Conservation (phyloP, 495 filamentous ascomycete species). For the Apiosordaria backusii region DNA sequence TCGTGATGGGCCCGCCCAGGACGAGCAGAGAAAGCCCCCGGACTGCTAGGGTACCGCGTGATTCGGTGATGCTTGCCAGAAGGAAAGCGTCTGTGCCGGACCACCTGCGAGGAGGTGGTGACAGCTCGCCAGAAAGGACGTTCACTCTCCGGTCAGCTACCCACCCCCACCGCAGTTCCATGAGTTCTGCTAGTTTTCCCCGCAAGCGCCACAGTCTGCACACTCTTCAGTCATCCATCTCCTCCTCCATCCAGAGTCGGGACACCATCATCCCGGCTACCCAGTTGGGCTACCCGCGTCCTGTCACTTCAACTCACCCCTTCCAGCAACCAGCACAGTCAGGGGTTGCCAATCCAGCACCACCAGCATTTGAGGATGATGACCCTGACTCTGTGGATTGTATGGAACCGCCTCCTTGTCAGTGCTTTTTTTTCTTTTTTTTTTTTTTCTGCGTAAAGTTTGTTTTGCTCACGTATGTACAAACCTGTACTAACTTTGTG, state of each 20-base stretch:
- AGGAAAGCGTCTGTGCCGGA: slow-evolving; percentile 3
- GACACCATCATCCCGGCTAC: slow-evolving; percentile 18
- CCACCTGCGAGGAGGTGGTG: slow-evolving; percentile 5
- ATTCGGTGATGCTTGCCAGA: slow-evolving; percentile 23
- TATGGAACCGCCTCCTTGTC: slow-evolving; percentile 21
- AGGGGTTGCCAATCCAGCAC: too few species aligned
- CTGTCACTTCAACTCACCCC: background rate
- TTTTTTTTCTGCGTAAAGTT: background rate
- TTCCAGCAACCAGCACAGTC: slow-evolving; percentile 1
- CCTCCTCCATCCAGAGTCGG: slow-evolving; percentile 18
- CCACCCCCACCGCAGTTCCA: slow-evolving; percentile 13
- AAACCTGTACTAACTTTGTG: background rate
- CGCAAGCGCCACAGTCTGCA: slow-evolving; percentile 32
- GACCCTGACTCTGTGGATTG: slow-evolving; percentile 8
- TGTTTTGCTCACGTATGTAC: background rate
- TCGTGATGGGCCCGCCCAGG: slow-evolving; percentile 6
- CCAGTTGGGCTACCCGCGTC: slow-evolving; percentile 20
- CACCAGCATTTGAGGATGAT: slow-evolving; percentile 1
- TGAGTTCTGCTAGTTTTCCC: slow-evolving; percentile 3
- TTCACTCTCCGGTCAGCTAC: slow-evolving; percentile 17
- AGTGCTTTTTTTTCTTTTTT: background rate
- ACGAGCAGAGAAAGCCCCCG: slow-evolving; percentile 8
- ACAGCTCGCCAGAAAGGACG: slow-evolving; percentile 11
- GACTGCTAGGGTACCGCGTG: slow-evolving; percentile 15
- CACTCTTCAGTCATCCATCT: slow-evolving; percentile 27